A percentile compares a stretch with the other conserved stretches of the same genome.
These are phyloP conservation scores for Silene coronaria DNA, from an alignment of 179 eudicot genomes.

Conservation along the genomic window DNA sequence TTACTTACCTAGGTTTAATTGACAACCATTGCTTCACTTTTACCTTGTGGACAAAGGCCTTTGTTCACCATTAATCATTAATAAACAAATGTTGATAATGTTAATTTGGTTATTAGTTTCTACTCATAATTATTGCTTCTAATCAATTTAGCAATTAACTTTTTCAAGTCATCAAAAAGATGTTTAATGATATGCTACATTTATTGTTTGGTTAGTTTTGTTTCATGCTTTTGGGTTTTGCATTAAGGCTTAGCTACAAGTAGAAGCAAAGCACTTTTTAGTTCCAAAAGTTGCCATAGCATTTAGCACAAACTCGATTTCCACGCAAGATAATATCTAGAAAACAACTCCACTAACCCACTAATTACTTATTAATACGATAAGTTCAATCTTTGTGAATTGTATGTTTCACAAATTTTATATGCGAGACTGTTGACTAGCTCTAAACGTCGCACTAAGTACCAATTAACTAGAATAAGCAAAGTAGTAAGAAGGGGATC, in stretches of 20 bases:
- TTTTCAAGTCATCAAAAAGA: neutral
- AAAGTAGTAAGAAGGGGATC: no score
- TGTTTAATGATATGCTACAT: neutral
- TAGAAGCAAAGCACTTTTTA: neutral
- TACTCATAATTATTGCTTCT: neutral
- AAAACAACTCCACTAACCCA: no score
- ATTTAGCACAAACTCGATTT: no score
- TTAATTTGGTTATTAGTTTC: neutral
- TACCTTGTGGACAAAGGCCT: conserved; percentile 5
- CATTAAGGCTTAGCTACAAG: neutral
- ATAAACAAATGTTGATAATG: no score
- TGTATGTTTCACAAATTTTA: no score
- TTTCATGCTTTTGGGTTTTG: neutral
- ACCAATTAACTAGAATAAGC: no score
- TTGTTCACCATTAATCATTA: neutral
- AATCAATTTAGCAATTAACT: neutral
- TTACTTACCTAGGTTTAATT: neutral
- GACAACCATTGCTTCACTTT: neutral
- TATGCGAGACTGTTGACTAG: no score
- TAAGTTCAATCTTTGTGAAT: no score
- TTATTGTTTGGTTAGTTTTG: neutral
- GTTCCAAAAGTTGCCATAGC: neutral
- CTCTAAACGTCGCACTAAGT: no score
- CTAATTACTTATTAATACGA: no score
- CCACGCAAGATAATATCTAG: no score